phyloP scores from a whole-genome alignment of 257 asterid genomes.

The Solanum chilense region DNA sequence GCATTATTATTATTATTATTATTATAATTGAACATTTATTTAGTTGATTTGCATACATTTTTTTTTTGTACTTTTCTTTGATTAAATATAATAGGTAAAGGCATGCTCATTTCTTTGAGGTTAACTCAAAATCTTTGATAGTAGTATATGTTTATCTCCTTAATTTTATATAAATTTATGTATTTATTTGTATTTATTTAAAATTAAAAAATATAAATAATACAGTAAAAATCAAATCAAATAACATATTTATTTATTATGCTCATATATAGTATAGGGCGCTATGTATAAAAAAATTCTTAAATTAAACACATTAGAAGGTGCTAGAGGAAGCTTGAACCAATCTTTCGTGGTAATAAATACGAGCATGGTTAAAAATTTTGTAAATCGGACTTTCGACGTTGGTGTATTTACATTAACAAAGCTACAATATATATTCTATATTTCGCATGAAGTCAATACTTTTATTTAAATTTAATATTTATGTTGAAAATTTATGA shows the following conservation, averaged over 20 bases:
- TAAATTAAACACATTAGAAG: background rate
- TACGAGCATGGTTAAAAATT: background rate
- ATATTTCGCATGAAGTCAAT: background rate
- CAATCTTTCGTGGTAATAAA: background rate
- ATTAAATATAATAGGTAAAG: background rate
- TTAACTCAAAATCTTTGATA: too few relatives aligned
- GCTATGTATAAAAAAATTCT: background rate
- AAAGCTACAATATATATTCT: background rate
- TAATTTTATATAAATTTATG: too few relatives aligned
- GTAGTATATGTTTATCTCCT: background rate
- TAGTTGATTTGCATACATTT: background rate
- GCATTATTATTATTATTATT: background rate
- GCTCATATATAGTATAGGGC: background rate
- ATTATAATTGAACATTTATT: background rate
- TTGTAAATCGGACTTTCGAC: background rate
- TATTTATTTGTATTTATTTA: rapidly evolving
- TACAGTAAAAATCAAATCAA: too few relatives aligned
- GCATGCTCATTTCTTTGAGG: background rate
- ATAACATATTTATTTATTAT: too few relatives aligned
- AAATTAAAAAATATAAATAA: too few relatives aligned
- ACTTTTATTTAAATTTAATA: too few relatives aligned
- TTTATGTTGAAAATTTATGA: too few relatives aligned
- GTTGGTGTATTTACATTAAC: background rate
- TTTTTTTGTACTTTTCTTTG: background rate
- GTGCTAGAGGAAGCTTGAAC: background rate